Percentiles rank a stretch among this genome's conserved stretches.
Conservation (phyloP, 1,284 basidiomycete genomes). For the Schizophyllum commune region DNA sequence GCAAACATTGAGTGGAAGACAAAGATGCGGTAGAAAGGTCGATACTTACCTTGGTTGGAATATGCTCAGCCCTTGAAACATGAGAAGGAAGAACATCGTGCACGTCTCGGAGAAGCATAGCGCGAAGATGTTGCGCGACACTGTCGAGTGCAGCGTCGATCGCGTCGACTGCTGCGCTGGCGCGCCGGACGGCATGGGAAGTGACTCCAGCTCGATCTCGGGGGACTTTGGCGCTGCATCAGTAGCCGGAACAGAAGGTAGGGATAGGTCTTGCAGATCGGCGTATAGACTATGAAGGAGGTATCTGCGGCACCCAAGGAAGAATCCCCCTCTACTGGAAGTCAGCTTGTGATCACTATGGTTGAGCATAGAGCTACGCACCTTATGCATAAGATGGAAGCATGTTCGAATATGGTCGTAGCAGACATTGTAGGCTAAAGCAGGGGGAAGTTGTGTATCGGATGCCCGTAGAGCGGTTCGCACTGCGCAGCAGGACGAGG, state of each 20-base stretch:
- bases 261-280: constrained; percentile 39
- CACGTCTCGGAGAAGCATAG: constrained; percentile 63
- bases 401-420: no score
- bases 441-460: no score
- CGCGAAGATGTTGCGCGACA: constrained; percentile 52
- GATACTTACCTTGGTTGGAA: constrained; percentile 45
- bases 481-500: no score
- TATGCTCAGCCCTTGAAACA: constrained; percentile 52
- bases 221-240: constrained; percentile 8
- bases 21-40: background rate
- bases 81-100: constrained; percentile 56
- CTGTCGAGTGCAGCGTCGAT: constrained; percentile 37
- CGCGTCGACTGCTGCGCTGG: constrained; percentile 18
- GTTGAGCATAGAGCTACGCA: no score
- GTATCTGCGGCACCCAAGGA: constrained; percentile 47
- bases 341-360: background rate
- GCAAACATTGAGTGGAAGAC: background rate
- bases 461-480: no score
- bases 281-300: constrained; percentile 48
- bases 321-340: constrained; percentile 34
- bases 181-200: constrained; percentile 25
- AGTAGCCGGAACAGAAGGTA: constrained; percentile 16
- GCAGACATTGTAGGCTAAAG: no score
- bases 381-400: background rate
- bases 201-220: constrained; percentile 35